Conservation (phyloP, 1,284 basidiomycete species). For the Rhodotorula sp. region DNA sequence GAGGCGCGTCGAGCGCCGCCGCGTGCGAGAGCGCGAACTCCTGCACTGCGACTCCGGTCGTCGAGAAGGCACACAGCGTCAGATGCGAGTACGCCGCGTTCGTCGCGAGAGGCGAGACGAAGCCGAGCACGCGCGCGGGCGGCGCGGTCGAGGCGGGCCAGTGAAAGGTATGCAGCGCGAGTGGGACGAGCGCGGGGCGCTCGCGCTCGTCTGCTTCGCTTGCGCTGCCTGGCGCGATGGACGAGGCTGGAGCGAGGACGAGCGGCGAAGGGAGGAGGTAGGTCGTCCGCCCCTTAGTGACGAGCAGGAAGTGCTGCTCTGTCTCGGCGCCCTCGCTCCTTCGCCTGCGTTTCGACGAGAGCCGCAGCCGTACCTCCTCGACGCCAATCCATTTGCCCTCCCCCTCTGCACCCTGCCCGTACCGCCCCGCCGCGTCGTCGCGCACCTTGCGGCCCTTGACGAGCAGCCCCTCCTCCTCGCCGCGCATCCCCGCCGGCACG, state of each 20-base stretch:
- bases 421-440: neutral
- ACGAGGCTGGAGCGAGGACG: too few relatives aligned
- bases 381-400: slow-evolving; percentile 7
- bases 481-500: slow-evolving; percentile 16
- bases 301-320: slow-evolving; percentile 4
- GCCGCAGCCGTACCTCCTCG: neutral
- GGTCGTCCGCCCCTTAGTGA: slow-evolving; percentile 7
- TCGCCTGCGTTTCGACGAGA: neutral
- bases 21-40: slow-evolving; percentile 18
- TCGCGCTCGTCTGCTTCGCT: neutral
- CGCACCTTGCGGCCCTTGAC: neutral
- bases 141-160: neutral
- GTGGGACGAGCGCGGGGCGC: neutral
- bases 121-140: neutral
- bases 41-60: slow-evolving; percentile 16
- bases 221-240: neutral
- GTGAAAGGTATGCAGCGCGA: slow-evolving; percentile 12
- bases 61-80: slow-evolving; percentile 12
- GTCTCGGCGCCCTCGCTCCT: too few relatives aligned
- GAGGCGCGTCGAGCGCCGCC: neutral
- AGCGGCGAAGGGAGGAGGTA: neutral
- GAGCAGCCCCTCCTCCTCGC: neutral
- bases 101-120: neutral
- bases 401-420: neutral
- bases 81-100: neutral